These are phyloP conservation scores for Fraxinus dipetala DNA, from an alignment of 305 asterid species.

Conservation along the genomic window DNA sequence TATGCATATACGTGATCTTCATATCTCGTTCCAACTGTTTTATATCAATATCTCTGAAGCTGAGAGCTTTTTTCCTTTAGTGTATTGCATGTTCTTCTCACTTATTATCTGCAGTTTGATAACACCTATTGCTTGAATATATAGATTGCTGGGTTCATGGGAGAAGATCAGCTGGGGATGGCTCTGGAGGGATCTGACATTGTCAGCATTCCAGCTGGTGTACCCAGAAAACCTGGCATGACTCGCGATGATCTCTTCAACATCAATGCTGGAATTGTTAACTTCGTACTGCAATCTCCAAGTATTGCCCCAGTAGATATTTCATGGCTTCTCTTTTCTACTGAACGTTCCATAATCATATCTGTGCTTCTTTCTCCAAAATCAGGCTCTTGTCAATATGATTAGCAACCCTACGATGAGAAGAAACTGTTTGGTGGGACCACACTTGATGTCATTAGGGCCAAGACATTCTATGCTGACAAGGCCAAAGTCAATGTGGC, in stretches of 20 bases:
- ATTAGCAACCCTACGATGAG: conserved; percentile 80
- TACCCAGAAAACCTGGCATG: conserved; percentile 63
- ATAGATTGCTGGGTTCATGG: conserved; percentile 67
- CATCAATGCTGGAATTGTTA: conserved; percentile 94
- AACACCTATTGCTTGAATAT: background rate
- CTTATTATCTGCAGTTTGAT: no score
- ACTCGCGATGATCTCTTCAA: conserved; percentile 94
- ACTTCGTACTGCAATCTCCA: conserved; percentile 75
- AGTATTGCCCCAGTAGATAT: conserved; percentile 55
- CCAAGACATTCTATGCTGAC: conserved; percentile 82
- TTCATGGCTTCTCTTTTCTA: background rate
- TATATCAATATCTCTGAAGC: no score
- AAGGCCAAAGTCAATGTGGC: conserved; percentile 70
- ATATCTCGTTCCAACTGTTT: no score
- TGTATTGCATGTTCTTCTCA: no score
- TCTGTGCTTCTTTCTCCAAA: background rate
- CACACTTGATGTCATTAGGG: conserved; percentile 84
- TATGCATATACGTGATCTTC: no score
- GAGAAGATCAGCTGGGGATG: conserved; percentile 69
- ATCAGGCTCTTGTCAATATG: conserved; percentile 72
- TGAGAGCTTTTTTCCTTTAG: no score
- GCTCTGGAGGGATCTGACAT: conserved; percentile 80
- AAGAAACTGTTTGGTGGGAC: conserved; percentile 79
- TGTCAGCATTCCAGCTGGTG: conserved; percentile 94
- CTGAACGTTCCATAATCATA: background rate